These are phyloP conservation scores for Golubevia pallescens DNA, from an alignment of 1,284 basidiomycete genomes.

Conservation along the genomic window DNA sequence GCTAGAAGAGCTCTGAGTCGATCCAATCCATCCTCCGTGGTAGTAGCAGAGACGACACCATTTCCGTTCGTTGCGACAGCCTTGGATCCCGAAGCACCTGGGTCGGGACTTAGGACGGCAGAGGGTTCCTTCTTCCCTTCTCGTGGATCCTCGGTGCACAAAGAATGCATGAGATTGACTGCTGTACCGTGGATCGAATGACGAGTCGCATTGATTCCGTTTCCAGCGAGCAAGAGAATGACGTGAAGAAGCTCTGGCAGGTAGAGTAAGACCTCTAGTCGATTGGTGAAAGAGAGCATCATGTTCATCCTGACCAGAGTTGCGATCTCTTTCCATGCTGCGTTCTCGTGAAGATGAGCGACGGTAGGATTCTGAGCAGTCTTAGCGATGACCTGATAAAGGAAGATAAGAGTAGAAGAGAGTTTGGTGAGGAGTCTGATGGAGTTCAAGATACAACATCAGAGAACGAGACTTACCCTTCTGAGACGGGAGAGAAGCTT, in stretches of 20 bases:
- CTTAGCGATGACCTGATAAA: constrained; percentile 32
- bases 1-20: constrained; percentile 35
- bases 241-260: constrained; percentile 52
- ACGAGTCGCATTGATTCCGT: constrained; percentile 45
- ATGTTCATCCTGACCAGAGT: constrained; percentile 57
- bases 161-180: constrained; percentile 55
- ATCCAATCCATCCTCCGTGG: constrained; percentile 5
- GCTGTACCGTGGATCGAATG: constrained; percentile 45
- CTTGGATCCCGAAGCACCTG: constrained; percentile 21
- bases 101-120: constrained; percentile 5
- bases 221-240: constrained; percentile 51
- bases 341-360: constrained; percentile 44
- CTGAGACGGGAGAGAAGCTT: constrained; percentile 51
- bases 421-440: no score
- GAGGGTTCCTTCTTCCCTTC: constrained; percentile 23
- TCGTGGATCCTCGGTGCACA: constrained; percentile 51
- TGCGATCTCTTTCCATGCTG: constrained; percentile 56
- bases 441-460: no score
- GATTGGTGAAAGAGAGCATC: constrained; percentile 53
- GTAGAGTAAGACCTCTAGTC: constrained; percentile 45
- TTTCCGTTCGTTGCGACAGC: no score
- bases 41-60: neutral
- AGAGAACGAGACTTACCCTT: constrained; percentile 15
- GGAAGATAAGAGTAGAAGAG: neutral
- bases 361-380: constrained; percentile 47